Evolutionary conservation across 805 yeast genomes (phyloP).

Genomic region (Schwanniomyces yamadae): DNA sequence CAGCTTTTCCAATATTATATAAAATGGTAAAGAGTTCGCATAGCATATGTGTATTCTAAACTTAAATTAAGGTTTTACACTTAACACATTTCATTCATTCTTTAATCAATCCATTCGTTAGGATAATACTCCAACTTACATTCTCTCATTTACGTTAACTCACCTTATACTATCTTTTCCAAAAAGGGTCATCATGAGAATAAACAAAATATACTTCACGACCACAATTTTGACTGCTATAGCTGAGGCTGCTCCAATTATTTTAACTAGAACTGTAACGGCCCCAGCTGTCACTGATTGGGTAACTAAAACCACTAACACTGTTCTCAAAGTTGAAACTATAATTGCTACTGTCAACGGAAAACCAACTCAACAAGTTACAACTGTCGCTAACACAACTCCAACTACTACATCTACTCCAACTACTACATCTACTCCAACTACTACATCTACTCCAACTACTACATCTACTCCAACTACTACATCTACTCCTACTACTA

Average conservation of each 20-base stretch:
- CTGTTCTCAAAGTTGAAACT: slow-evolving; percentile 13
- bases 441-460: slow-evolving; percentile 7
- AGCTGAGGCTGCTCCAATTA: slow-evolving; percentile 23
- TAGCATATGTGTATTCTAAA: too few relatives aligned
- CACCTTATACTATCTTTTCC: neutral
- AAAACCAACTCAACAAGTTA: slow-evolving; percentile 17
- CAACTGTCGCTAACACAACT: slow-evolving; percentile 7
- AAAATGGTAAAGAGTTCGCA: too few relatives aligned
- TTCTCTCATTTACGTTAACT: too few relatives aligned
- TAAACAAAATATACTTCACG: slow-evolving; percentile 1
- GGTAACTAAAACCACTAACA: slow-evolving; percentile 20
- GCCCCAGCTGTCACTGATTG: slow-evolving; percentile 27
- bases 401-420: slow-evolving; percentile 7
- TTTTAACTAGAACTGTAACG: slow-evolving; percentile 23
- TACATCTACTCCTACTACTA: slow-evolving; percentile 8
- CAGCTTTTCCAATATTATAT: too few relatives aligned
- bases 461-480: slow-evolving; percentile 7
- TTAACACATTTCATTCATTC: too few relatives aligned
- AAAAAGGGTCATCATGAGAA: slow-evolving; percentile 6
- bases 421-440: slow-evolving; percentile 8
- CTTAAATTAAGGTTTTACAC: too few relatives aligned
- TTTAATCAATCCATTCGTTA: too few relatives aligned
- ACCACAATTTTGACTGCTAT: slow-evolving; percentile 2
- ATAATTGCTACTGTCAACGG: slow-evolving; percentile 15
- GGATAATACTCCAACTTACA: too few relatives aligned